These are phyloP conservation scores for Talinum fruticosum DNA, from an alignment of 148 eudicot species.

Conservation along the genomic window DNA sequence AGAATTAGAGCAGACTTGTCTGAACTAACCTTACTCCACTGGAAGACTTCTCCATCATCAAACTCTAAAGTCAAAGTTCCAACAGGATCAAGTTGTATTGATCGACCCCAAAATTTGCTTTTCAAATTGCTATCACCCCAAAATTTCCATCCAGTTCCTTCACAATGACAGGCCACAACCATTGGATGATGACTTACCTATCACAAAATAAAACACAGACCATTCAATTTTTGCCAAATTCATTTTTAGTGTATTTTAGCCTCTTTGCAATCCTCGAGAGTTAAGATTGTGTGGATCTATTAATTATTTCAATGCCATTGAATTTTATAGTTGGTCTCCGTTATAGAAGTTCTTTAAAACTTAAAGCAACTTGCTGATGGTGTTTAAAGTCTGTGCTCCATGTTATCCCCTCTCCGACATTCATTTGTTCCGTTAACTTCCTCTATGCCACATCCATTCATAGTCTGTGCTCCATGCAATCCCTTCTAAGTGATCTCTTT, in stretches of 20 bases:
- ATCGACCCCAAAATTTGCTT: conserved; percentile 98
- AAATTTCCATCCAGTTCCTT: conserved; percentile 86
- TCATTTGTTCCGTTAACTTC: not conserved
- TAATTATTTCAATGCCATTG: not conserved
- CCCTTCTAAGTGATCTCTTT: not conserved
- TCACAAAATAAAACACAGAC: conserved; percentile 26
- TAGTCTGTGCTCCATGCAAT: too few species aligned
- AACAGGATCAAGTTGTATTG: conserved; percentile 94
- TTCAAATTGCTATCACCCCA: conserved; percentile 90
- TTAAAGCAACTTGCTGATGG: not conserved
- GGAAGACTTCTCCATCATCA: conserved; percentile 94
- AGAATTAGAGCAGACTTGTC: not conserved
- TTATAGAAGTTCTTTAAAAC: not conserved
- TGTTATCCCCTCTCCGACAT: too few species aligned
- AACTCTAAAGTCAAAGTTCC: conserved; percentile 77
- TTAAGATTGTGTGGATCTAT: too few species aligned
- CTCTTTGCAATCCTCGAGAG: not conserved
- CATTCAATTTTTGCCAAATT: not conserved
- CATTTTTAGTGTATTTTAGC: not conserved
- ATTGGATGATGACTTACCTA: conserved; percentile 99
- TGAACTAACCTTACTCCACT: conserved; percentile 81
- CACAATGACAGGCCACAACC: conserved; percentile 94
- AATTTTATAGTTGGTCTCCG: not conserved
- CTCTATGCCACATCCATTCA: not conserved
- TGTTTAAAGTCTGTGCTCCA: not conserved